Evolutionary conservation across 208 protist genomes (phyloP), one percentile per base, ranked within the genome.

Genomic region (Sergeia podlipaevii): DNA sequence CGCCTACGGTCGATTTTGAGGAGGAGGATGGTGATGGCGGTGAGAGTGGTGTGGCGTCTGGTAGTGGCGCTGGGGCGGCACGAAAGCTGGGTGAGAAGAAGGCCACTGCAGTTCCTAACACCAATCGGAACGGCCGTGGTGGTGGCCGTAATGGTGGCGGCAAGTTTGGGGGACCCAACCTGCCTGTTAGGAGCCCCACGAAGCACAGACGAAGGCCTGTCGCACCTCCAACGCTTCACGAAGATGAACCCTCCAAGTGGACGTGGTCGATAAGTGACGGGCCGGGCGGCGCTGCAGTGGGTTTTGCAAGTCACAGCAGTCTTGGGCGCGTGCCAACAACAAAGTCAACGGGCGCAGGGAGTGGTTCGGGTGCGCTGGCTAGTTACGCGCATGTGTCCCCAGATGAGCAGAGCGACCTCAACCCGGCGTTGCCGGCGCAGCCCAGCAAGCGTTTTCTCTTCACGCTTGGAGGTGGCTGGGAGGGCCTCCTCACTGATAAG

Each of bases 401-500:
- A 4, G 84, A 90, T 33, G 89, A 95, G 57, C 74, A 87, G 28
- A 61, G 77, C 24, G 89, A 95, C 38, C 58, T 92, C 46, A 87
- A 89, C 52, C 89, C 89, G 1, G 49, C 80, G 26, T 66, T 89
- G 17, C 82, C 82, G 8, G 46, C 65, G 33, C 73, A 76, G 38
- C 66, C 73, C 0, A 59, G 66, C 26, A 78, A 70, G 45, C 74
- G 56, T 43, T 85, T 92, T 59, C 37, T 73, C 24, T 72, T 53
- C 41, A 76, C 82, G 0, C 48, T 89, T 1, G 89, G 77, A 37
- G 89, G 89, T 24, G 74, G 69, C 44, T 95, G 89, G 85, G 85
- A 91, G 53, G 89, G 85, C 2, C 70, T 95, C 17, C 68, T 95
- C 37, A 23, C 79, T 32, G 85, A 90, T 18, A 95, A 95, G 70